Percentiles rank a stretch among this genome's conserved stretches.
Conservation (phyloP, 306 rosid species). For the Prunus mume region DNA sequence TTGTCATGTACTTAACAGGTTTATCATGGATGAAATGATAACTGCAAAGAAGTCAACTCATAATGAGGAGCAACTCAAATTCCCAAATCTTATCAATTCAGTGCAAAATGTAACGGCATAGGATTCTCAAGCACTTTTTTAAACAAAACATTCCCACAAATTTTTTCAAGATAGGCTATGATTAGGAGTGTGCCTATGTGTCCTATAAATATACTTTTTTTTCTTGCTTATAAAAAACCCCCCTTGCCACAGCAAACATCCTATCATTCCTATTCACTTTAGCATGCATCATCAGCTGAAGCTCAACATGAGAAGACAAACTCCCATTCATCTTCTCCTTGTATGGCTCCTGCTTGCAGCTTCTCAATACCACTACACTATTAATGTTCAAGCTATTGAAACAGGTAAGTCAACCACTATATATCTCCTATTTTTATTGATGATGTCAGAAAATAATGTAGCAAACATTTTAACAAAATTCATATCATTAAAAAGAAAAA, state of each 20-base stretch:
- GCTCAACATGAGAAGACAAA: conserved; percentile 51
- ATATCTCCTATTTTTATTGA: conserved; percentile 7
- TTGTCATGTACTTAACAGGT: conserved; percentile 32
- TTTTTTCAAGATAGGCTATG: conserved; percentile 44
- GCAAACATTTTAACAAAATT: not conserved
- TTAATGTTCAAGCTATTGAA: conserved; percentile 37
- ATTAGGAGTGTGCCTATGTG: conserved; percentile 32
- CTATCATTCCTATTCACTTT: conserved; percentile 23
- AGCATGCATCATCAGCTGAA: conserved; percentile 24
- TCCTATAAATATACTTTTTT: conserved; percentile 23
- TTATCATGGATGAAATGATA: conserved; percentile 62
- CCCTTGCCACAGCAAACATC: conserved; percentile 21
- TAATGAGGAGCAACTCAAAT: conserved; percentile 46
- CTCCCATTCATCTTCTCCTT: conserved; percentile 40
- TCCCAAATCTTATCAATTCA: conserved; percentile 39
- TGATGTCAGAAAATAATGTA: not conserved
- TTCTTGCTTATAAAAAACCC: conserved; percentile 24
- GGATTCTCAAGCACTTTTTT: conserved; percentile 55
- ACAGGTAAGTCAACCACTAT: conserved; percentile 41
- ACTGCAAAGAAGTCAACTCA: conserved; percentile 55
- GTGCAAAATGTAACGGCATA: conserved; percentile 35
- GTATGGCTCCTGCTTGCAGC: conserved; percentile 52
- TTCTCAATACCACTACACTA: conserved; percentile 39
- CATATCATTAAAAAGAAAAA: not conserved
- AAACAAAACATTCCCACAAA: conserved; percentile 36